Evolutionary conservation across 805 yeast species (phyloP), one percentile per base, ranked within the genome.

Genomic region (Blastobotrys parvus): DNA sequence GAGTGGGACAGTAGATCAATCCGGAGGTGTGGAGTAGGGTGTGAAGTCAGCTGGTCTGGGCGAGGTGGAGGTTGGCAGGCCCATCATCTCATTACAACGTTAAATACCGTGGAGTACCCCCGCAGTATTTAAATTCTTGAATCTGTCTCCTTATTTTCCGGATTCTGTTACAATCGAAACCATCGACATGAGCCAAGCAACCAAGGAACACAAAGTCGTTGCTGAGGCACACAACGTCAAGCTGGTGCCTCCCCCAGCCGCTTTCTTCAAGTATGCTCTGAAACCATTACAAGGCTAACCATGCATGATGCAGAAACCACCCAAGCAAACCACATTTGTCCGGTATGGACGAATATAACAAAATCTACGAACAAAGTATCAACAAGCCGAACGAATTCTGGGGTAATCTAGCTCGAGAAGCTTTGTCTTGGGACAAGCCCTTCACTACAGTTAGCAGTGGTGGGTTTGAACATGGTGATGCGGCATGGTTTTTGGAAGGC

Each of bases 401-500:
- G 62, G 90, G 88, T 38, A 75, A 78, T 40, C 68, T 74, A 61
- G 97, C 95, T 39, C 73, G 71, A 45, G 76, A 81, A 57, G 71
- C 77, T 44, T 72, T 89, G 52, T 65, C 74, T 55, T 89, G 97
- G 97, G 84, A 80, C 60, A 76, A 71, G 46, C 87, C 79, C 42
- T 89, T 85, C 64, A 70, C 72, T 54, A 70, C 74, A 46, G 92
- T 74, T 18, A 50, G 68, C 45, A 64, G 66, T 41, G 94, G 92
- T 31, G 71, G 81, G 42, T 74, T 82, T 50, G 74, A 71, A 51
- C 65, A 80, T 52, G 95, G 90, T 49, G 94, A 86, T 59, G 68
- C 78, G 41, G 87, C 97, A 30, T 92, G 97, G 97, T 92, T 92
- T 59, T 66, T 87, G 39, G 89, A 86, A 50, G 98, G 98, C 60